phyloP scores from a whole-genome alignment of 2,329 filamentous ascomycete species.

The Chalaropsis thielavioides region DNA sequence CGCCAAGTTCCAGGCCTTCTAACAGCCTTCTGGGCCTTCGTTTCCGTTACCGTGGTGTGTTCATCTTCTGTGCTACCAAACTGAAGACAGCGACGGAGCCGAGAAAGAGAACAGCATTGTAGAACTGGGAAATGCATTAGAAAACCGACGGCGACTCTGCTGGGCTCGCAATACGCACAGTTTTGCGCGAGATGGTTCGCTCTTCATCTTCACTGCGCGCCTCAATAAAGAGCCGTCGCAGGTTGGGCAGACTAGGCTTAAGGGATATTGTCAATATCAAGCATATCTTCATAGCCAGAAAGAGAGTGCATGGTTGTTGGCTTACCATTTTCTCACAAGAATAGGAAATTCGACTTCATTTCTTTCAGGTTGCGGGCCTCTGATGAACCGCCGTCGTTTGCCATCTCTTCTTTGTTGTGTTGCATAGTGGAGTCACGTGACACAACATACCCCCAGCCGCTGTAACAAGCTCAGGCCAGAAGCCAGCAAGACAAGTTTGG shows the following conservation, averaged over 20 bases:
- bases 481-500: conserved; percentile 14
- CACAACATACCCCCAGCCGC: background rate
- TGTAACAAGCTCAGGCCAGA: conserved; percentile 10
- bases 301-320: background rate
- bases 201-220: conserved; percentile 86
- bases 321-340: conserved; percentile 9
- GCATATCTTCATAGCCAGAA: background rate
- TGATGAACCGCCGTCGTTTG: background rate
- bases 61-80: conserved; percentile 77
- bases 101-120: conserved; percentile 93
- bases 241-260: conserved; percentile 71
- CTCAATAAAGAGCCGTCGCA: conserved; percentile 92
- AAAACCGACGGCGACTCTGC: background rate
- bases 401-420: background rate
- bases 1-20: background rate
- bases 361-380: background rate
- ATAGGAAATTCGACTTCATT: background rate
- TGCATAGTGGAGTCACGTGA: background rate
- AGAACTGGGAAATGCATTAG: conserved; percentile 51
- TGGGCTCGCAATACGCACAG: conserved; percentile 43
- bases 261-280: conserved; percentile 12
- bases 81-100: conserved; percentile 92
- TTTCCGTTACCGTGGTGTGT: conserved; percentile 29
- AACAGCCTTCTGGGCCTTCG: background rate
- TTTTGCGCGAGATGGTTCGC: conserved; percentile 82